Evolutionary conservation across 148 eudicot species (phyloP), one percentile per base, ranked within the genome.

Genomic region (Camellia japonica): DNA sequence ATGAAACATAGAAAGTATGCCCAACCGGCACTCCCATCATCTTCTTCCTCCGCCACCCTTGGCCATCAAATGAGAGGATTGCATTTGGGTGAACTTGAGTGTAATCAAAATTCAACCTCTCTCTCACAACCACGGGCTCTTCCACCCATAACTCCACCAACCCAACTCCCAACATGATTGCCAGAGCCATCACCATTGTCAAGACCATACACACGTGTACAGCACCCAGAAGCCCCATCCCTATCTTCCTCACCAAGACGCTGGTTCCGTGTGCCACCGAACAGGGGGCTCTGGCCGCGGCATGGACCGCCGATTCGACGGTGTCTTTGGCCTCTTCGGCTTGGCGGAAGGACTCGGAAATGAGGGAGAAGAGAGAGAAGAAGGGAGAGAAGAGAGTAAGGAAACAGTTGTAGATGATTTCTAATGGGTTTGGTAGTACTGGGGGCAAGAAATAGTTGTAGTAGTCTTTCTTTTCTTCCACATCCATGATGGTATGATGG

Each of bases 81-180:
- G 94, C 98, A 43, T 67, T 60, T 0, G 98, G 98, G 19, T 81
- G 77, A 12, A 71, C 68, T 2, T 80, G 78, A 5, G 90, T 72
- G 71, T 91, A 95, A 81, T 93, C 98, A 68, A 95, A 95, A 15
- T 81, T 43, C 86, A 95, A 30, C 14, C 14, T 83, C 80, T 89
- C 88, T 46, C 74, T 82, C 0, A 87, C 75, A 61, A 80, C 73
- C 78, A 93, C 80, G 5, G 98, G 98, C 72, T 93, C 85, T 44
- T 95, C 98, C n/a, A 84, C 89, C 94, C 85, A 93, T 16, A 71
- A 2, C 43, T 82, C 67, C 51, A 95, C 94, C 74, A 89, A 42
- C 75, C 86, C 76, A 0, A 91, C 82, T 14, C 93, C 98, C 55
- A 90, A 0, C 23, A 79, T 43, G 23, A 80, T 69, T 10, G 98